phyloP scores from a whole-genome alignment of 2,329 filamentous ascomycete genomes.

The Rhynchosporium secalis region DNA sequence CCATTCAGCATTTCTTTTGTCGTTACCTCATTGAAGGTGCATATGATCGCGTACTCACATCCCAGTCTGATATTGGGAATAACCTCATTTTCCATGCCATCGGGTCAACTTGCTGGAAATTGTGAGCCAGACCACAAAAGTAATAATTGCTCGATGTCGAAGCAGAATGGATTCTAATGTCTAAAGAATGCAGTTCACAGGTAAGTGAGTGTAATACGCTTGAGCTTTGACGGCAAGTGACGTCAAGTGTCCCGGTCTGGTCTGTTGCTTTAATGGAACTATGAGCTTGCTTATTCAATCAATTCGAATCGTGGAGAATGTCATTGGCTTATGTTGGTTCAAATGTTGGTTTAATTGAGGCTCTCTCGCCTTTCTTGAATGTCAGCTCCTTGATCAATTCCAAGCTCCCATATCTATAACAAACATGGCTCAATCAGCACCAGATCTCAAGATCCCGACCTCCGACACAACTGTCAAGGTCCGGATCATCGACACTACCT shows the following conservation, averaged over 20 bases:
- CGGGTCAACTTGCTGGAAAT: too few species aligned
- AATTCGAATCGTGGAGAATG: too few species aligned
- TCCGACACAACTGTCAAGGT: conserved; percentile 39
- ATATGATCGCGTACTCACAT: neutral
- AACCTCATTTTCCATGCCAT: too few species aligned
- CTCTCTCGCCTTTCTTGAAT: neutral
- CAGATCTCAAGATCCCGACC: conserved; percentile 37
- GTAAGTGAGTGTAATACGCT: neutral
- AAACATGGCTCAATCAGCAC: conserved; percentile 25
- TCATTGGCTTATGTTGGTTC: too few species aligned
- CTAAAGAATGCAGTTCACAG: neutral
- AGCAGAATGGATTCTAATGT: too few species aligned
- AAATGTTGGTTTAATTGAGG: neutral
- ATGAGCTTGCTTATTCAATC: neutral
- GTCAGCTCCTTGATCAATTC: neutral
- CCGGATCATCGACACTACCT: conserved; percentile 40
- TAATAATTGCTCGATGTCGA: too few species aligned
- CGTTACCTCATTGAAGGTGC: neutral
- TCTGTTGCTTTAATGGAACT: too few species aligned
- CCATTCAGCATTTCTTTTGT: conserved; percentile 1
- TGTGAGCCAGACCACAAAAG: too few species aligned
- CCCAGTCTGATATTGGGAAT: neutral
- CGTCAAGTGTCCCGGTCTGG: neutral
- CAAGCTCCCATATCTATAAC: neutral
- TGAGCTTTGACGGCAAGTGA: neutral